phyloP scores from a whole-genome alignment of 129 eudicot species.

The Calendula officinalis region DNA sequence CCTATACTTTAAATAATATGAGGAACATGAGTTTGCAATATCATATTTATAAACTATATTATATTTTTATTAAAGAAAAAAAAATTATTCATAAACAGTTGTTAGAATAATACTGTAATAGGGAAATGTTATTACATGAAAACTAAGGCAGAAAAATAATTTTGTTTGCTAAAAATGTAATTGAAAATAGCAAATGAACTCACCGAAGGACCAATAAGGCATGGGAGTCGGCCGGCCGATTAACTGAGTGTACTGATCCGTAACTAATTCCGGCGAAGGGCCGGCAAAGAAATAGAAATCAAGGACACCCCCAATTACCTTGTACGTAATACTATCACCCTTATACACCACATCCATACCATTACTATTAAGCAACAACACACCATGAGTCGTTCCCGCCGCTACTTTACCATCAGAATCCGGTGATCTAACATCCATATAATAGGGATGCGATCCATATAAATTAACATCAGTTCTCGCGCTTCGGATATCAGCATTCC shows the following conservation, averaged over 20 bases:
- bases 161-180: no score
- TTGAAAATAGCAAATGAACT: slow-evolving; percentile 7
- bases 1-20: no score
- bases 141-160: slow-evolving; percentile 5
- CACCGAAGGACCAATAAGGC: slow-evolving; percentile 86
- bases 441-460: slow-evolving; percentile 4
- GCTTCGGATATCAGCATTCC: slow-evolving; percentile 71
- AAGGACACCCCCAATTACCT: slow-evolving; percentile 64
- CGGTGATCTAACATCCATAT: slow-evolving; percentile 31
- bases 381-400: not conserved
- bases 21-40: no score
- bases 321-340: slow-evolving; percentile 55
- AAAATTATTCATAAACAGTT: no score
- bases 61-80: no score
- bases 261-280: slow-evolving; percentile 47
- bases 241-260: slow-evolving; percentile 67
- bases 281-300: slow-evolving; percentile 65
- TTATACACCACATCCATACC: slow-evolving; percentile 67
- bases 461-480: slow-evolving; percentile 16
- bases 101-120: not conserved
- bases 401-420: slow-evolving; percentile 19
- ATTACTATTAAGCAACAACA: slow-evolving; percentile 53
- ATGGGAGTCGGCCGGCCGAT: slow-evolving; percentile 73
- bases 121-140: not conserved
- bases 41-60: no score